phyloP scores from a whole-genome alignment of 2,329 filamentous ascomycete species.

The Leptodontidium sp. region DNA sequence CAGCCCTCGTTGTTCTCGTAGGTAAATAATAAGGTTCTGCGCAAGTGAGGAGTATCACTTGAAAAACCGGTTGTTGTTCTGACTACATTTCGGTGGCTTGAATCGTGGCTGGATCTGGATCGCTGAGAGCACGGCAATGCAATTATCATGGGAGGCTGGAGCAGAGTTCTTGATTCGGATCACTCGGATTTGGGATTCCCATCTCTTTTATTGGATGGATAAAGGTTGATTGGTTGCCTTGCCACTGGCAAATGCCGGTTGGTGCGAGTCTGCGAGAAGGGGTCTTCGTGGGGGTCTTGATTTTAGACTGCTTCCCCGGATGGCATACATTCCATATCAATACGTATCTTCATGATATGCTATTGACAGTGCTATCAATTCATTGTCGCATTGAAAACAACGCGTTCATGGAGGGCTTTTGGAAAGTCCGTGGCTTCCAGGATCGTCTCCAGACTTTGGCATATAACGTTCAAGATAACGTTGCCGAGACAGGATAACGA shows the following conservation, averaged over 20 bases:
- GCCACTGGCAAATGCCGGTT: slow-evolving; percentile 4
- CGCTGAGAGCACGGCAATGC: background rate
- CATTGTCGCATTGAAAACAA: background rate
- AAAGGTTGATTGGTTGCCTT: slow-evolving; percentile 15
- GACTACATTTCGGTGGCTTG: background rate
- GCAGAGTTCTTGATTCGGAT: slow-evolving; percentile 5
- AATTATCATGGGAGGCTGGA: slow-evolving; percentile 1
- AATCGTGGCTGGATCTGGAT: background rate
- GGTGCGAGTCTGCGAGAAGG: background rate
- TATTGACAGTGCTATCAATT: too few species aligned
- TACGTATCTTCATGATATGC: too few species aligned
- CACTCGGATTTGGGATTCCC: slow-evolving; percentile 17
- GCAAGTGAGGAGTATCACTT: background rate
- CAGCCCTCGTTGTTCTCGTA: background rate
- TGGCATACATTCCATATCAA: background rate
- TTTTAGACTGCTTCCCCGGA: background rate
- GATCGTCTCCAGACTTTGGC: background rate
- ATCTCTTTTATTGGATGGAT: slow-evolving; percentile 11
- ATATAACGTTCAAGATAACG: background rate
- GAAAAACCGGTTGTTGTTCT: slow-evolving; percentile 18
- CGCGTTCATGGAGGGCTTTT: background rate
- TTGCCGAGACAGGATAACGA: slow-evolving; percentile 3
- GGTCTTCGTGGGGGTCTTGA: background rate
- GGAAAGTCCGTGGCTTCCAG: background rate
- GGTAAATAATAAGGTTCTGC: background rate